Conservation (phyloP, 2,329 filamentous ascomycete species). For the Ascochyta rabiei region DNA sequence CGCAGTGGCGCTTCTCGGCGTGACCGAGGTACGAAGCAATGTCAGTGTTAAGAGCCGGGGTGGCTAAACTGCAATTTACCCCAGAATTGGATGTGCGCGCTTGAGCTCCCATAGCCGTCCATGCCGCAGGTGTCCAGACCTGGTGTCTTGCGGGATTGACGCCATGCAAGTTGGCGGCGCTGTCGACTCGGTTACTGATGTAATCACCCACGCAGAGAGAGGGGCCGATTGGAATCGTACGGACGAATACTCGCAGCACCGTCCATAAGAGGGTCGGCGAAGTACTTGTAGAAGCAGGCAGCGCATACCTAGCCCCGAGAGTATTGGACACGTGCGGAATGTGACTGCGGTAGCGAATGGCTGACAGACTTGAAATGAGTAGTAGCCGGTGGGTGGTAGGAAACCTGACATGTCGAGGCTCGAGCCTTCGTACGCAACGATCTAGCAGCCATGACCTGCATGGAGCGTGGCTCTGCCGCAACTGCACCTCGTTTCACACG, state of each 20-base stretch:
- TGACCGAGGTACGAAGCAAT: slow-evolving; percentile 1
- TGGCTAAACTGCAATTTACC: slow-evolving; percentile 13
- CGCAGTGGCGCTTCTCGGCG: neutral
- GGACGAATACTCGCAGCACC: neutral
- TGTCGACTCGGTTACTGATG: neutral
- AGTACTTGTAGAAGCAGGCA: neutral
- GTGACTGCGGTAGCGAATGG: neutral
- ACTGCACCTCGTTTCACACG: neutral
- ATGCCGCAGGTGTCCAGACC: neutral
- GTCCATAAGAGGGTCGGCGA: neutral
- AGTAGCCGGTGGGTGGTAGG: neutral
- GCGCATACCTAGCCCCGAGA: no score
- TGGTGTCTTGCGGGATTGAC: slow-evolving; percentile 4
- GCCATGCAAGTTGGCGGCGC: neutral
- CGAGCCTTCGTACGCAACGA: neutral
- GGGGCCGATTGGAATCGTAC: neutral
- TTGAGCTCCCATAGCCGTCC: slow-evolving; percentile 1
- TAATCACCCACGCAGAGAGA: neutral
- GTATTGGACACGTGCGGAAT: neutral
- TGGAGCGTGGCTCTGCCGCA: slow-evolving; percentile 4
- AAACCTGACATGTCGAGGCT: neutral
- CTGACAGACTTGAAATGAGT: neutral
- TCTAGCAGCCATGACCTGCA: slow-evolving; percentile 2
- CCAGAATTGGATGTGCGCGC: slow-evolving; percentile 7
- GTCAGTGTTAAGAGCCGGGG: neutral